Percentiles rank a stretch among this genome's conserved stretches.
Evolutionary conservation across 2,329 filamentous ascomycete species (phyloP).

Genomic region (Fusarium redolens): DNA sequence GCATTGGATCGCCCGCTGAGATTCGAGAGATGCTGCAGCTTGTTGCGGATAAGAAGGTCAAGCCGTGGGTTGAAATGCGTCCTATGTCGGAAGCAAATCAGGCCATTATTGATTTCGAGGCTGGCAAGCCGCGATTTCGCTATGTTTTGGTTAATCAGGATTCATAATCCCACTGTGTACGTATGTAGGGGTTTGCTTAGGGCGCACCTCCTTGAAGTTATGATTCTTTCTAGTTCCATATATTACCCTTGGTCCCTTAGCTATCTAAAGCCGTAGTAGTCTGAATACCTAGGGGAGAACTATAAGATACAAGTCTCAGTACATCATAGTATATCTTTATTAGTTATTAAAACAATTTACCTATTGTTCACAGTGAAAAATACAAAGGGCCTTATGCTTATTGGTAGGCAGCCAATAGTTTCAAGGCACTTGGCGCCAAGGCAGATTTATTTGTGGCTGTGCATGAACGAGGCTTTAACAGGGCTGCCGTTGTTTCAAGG

Average conservation of each 20-base stretch:
- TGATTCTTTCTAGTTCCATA: too few relatives aligned
- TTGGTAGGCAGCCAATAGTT: neutral
- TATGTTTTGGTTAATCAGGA: conserved; percentile 55
- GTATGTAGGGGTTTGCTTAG: too few relatives aligned
- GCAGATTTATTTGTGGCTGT: neutral
- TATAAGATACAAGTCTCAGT: too few relatives aligned
- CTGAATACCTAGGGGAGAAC: too few relatives aligned
- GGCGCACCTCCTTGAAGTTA: too few relatives aligned
- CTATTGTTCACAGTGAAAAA: too few relatives aligned
- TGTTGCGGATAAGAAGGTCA: conserved; percentile 65
- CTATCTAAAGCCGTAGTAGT: too few relatives aligned
- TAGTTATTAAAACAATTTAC: too few relatives aligned
- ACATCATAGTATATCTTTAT: too few relatives aligned
- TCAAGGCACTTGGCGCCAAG: neutral
- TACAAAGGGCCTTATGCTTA: too few relatives aligned
- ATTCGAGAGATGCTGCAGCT: conserved; percentile 70
- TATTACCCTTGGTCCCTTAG: too few relatives aligned
- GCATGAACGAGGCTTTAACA: neutral
- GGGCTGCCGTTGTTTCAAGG: neutral
- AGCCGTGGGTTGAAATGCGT: conserved; percentile 66
- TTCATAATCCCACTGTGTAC: too few relatives aligned
- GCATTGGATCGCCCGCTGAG: conserved; percentile 63
- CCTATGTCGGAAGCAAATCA: conserved; percentile 66
- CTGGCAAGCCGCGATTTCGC: conserved; percentile 61
- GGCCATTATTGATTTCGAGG: conserved; percentile 65